Percentiles rank a stretch among this genome's conserved stretches.
These are phyloP conservation scores for Colletotrichum musae DNA, from an alignment of 2,329 filamentous ascomycete genomes.

Conservation along the genomic window DNA sequence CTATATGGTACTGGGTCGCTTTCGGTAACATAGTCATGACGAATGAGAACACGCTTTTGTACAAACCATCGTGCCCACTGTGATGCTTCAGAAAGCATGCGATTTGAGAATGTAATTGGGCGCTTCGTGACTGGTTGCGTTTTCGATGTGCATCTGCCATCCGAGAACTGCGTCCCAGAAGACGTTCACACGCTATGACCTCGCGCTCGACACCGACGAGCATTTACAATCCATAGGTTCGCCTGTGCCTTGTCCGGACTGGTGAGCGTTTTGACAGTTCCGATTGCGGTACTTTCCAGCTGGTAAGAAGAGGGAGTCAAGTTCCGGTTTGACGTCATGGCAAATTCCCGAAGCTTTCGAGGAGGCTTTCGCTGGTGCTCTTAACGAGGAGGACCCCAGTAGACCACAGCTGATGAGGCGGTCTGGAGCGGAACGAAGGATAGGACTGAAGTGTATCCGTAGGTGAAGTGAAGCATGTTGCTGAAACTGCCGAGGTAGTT, in stretches of 20 bases:
- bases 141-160: neutral
- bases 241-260: neutral
- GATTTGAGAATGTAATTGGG: no score
- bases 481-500: constrained; percentile 38
- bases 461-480: neutral
- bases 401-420: neutral
- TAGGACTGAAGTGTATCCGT: constrained; percentile 11
- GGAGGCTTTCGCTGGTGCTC: constrained; percentile 9
- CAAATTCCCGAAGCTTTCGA: constrained; percentile 6
- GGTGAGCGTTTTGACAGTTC: neutral
- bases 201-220: neutral
- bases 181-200: neutral
- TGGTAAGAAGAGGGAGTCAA: no score
- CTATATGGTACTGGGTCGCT: neutral
- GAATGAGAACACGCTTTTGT: constrained; percentile 28
- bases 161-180: neutral
- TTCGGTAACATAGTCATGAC: constrained; percentile 10
- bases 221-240: neutral
- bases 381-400: constrained; percentile 13
- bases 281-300: no score
- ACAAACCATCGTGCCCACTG: neutral
- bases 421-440: neutral
- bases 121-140: no score
- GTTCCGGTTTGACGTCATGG: constrained; percentile 15
- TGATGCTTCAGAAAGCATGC: no score